Percentiles rank a stretch among this genome's conserved stretches.
phyloP scores from a whole-genome alignment of 169 alveolate genomes.

The Eimeria acervulina region DNA sequence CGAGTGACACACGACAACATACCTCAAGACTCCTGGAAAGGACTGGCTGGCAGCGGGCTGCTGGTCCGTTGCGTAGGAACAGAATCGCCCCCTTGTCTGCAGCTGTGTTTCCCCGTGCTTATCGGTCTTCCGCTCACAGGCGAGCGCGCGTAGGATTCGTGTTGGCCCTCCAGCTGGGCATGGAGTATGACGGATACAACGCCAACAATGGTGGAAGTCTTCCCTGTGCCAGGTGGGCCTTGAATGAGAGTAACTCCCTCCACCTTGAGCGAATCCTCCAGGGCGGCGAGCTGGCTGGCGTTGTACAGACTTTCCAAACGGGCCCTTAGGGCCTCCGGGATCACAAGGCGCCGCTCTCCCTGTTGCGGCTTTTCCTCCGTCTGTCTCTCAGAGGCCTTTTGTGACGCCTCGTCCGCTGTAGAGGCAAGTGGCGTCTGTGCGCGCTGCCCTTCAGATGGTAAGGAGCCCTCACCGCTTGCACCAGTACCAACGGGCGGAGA shows the following conservation, averaged over 20 bases:
- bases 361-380: constrained; percentile 13
- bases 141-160: not conserved
- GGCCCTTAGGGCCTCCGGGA: constrained; percentile 74
- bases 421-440: not conserved
- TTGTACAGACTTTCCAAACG: constrained; percentile 74
- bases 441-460: constrained; percentile 13
- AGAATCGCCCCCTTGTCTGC: not conserved
- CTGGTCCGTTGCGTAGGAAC: not conserved
- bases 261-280: constrained; percentile 83
- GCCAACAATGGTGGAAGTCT: constrained; percentile 87
- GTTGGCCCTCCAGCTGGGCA: constrained; percentile 81
- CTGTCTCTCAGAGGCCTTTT: not conserved
- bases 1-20: not conserved
- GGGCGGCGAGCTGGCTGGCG: constrained; percentile 85
- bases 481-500: not conserved
- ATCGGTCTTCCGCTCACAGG: not conserved
- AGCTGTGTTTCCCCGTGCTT: not conserved
- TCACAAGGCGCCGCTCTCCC: constrained; percentile 48
- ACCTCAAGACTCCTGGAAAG: not conserved
- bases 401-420: not conserved
- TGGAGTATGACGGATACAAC: constrained; percentile 84
- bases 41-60: not conserved
- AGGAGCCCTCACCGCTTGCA: constrained; percentile 14
- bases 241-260: constrained; percentile 88
- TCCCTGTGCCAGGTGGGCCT: constrained; percentile 89